A percentile compares a stretch with the other conserved stretches of the same genome.
These are phyloP conservation scores for Rhizopogon rudus DNA, from an alignment of 768 basidiomycete species.

Conservation along the genomic window DNA sequence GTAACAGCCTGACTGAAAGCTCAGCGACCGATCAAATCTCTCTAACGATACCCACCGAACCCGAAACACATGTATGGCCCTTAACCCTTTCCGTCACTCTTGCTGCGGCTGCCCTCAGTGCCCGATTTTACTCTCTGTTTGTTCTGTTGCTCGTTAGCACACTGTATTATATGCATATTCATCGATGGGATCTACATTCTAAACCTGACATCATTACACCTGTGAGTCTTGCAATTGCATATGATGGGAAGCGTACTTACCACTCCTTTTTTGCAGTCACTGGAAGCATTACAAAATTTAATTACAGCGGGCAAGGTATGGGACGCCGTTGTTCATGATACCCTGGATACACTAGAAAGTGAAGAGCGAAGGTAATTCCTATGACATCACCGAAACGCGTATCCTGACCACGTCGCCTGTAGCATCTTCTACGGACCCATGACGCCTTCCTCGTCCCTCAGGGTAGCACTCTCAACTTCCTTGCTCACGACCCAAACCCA, in stretches of 20 bases:
- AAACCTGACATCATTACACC: conserved; percentile 48
- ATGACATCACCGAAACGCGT: background rate
- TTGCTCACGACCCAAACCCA: conserved; percentile 74
- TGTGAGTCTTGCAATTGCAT: conserved; percentile 32
- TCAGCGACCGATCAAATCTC: conserved; percentile 16
- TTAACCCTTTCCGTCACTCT: conserved; percentile 35
- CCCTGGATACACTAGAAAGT: conserved; percentile 57
- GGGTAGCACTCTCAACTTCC: conserved; percentile 67
- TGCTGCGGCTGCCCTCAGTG: conserved; percentile 35
- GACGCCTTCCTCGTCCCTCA: conserved; percentile 34
- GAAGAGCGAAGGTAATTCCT: conserved; percentile 59
- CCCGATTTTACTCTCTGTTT: conserved; percentile 38
- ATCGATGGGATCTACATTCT: conserved; percentile 23
- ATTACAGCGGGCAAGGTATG: conserved; percentile 63
- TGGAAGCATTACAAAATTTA: conserved; percentile 62
- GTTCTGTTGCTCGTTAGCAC: conserved; percentile 34
- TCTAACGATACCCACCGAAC: conserved; percentile 27
- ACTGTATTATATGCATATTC: conserved; percentile 35
- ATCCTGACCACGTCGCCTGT: conserved; percentile 3
- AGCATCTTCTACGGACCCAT: conserved; percentile 35
- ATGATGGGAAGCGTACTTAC: background rate
- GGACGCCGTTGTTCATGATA: conserved; percentile 72
- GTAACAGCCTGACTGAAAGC: conserved; percentile 33
- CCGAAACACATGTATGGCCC: conserved; percentile 32
- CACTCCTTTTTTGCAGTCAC: conserved; percentile 38